Conservation (phyloP, 345 rosid species). For the Arabidopsis thaliana region TAIR10.1 NC_003070.9:26160001-26160500, state of each 20-base stretch:
- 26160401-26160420: background rate
- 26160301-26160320: slow-evolving; percentile 3
- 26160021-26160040: background rate
- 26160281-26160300: slow-evolving; percentile 2
- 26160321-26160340: slow-evolving; percentile 11
- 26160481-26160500: background rate
- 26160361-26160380: background rate
- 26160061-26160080: background rate
- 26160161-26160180: background rate
- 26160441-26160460: no score
- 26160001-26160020: background rate
- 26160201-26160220: background rate
- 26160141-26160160: background rate
- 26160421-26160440: background rate
- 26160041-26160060: background rate
- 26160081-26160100: background rate
- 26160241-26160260: slow-evolving; percentile 15
- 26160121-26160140: background rate
- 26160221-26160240: background rate
- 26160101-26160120: background rate
- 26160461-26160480: no score
- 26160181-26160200: background rate
- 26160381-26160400: background rate
- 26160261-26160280: slow-evolving; percentile 34
- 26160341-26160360: background rate